Evolutionary conservation across 1,284 basidiomycete genomes (phyloP).

Genomic region (Ustilago loliicola): DNA sequence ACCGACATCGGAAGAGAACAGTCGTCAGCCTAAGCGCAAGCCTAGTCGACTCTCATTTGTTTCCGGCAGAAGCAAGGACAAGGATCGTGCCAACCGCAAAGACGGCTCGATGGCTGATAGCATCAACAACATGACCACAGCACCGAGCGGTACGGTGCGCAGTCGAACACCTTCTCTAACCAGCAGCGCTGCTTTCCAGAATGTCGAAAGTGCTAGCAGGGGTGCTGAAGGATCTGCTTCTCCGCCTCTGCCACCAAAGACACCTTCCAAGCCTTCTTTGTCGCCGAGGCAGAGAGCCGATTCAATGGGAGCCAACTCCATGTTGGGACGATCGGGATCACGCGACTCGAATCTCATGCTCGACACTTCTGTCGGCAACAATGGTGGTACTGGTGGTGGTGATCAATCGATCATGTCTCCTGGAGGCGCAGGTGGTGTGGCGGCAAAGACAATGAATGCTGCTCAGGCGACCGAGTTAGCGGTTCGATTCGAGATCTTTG

Average conservation of each 20-base stretch:
- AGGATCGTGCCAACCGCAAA: constrained; percentile 25
- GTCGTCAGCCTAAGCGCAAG: constrained; percentile 47
- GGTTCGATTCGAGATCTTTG: constrained; percentile 69
- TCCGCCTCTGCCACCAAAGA: constrained; percentile 34
- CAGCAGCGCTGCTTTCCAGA: constrained; percentile 23
- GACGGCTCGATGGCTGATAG: constrained; percentile 37
- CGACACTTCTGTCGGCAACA: constrained; percentile 15
- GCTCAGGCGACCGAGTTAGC: constrained; percentile 56
- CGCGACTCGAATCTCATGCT: constrained; percentile 44
- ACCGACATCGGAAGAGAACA: constrained; percentile 27
- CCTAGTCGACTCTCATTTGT: constrained; percentile 61
- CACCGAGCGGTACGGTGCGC: constrained; percentile 17
- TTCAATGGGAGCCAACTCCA: constrained; percentile 49
- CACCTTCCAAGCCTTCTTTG: constrained; percentile 40
- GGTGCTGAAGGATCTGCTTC: constrained; percentile 12
- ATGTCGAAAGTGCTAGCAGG: constrained; percentile 6
- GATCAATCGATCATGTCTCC: constrained; percentile 19
- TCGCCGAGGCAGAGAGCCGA: constrained; percentile 49
- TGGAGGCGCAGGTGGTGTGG: background rate
- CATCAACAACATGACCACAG: constrained; percentile 15
- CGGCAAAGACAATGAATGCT: constrained; percentile 47
- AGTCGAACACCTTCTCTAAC: constrained; percentile 37
- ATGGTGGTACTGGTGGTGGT: background rate
- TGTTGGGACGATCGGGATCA: constrained; percentile 27
- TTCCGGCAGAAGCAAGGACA: constrained; percentile 45